Evolutionary conservation across 2,329 filamentous ascomycete genomes (phyloP).

Genomic region (Colletotrichum sp.): DNA sequence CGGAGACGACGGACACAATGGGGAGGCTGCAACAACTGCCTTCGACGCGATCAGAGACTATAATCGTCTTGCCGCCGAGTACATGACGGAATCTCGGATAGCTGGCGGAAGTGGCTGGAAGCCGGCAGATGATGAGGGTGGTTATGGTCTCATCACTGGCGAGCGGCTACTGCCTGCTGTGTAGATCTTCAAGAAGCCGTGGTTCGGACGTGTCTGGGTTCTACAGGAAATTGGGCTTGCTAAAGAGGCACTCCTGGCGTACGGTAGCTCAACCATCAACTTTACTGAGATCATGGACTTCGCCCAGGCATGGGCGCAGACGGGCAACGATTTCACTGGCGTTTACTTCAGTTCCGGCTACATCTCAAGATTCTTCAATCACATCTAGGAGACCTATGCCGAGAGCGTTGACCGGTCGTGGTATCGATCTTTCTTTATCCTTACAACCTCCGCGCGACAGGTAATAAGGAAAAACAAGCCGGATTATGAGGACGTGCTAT

Average conservation of each 20-base stretch:
- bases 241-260: not conserved
- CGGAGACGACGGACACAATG: not conserved
- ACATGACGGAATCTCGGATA: not conserved
- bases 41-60: not conserved
- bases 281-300: not conserved
- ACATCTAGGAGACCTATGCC: not conserved
- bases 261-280: not conserved
- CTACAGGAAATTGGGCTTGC: not conserved
- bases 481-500: not conserved
- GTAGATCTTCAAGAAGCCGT: not conserved
- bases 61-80: not conserved
- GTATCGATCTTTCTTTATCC: not conserved
- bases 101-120: not conserved
- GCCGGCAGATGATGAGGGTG: not conserved
- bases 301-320: not conserved
- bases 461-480: not conserved
- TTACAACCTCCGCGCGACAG: not conserved
- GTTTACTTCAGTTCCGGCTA: not conserved
- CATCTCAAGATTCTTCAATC: not conserved
- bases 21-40: not conserved
- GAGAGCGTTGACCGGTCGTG: not conserved
- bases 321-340: not conserved
- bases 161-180: not conserved
- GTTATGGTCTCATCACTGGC: not conserved
- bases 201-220: constrained; percentile 8